phyloP scores from a whole-genome alignment of 352 stramenopile genomes.

The Globisporangium ultimum region DNA sequence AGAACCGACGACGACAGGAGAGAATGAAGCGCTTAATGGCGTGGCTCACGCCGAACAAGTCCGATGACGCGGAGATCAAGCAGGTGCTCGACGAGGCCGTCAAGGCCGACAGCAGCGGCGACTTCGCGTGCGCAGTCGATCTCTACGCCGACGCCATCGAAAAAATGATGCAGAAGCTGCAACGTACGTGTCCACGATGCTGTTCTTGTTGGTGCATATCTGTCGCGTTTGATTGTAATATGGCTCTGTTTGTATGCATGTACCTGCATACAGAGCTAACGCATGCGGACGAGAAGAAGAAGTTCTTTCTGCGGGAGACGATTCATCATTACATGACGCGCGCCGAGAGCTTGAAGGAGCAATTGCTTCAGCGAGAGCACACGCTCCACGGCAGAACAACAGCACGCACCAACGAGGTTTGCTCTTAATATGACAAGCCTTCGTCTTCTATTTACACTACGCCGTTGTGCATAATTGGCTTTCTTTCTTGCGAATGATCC shows the following conservation, averaged over 20 bases:
- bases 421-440: too few relatives aligned
- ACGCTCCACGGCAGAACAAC: too few relatives aligned
- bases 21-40: slow-evolving; percentile 15
- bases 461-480: background rate
- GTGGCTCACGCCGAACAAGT: slow-evolving; percentile 4
- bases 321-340: slow-evolving; percentile 82
- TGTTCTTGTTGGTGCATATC: background rate
- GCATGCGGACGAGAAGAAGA: slow-evolving; percentile 28
- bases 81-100: slow-evolving; percentile 52
- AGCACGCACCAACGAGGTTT: background rate
- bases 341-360: slow-evolving; percentile 63
- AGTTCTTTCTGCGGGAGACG: slow-evolving; percentile 27
- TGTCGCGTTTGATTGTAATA: background rate
- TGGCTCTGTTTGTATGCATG: slow-evolving; percentile 1
- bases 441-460: background rate
- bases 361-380: slow-evolving; percentile 6
- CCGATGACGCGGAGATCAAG: slow-evolving; percentile 42
- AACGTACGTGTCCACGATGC: slow-evolving; percentile 31
- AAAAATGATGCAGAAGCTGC: slow-evolving; percentile 59
- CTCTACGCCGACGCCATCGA: slow-evolving; percentile 76
- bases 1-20: slow-evolving; percentile 10
- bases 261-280: slow-evolving; percentile 21
- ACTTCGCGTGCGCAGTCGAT: slow-evolving; percentile 52
- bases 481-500: too few relatives aligned
- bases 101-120: slow-evolving; percentile 39